Conservation (phyloP, 352 stramenopile species). For the Plasmopara viticola region DNA sequence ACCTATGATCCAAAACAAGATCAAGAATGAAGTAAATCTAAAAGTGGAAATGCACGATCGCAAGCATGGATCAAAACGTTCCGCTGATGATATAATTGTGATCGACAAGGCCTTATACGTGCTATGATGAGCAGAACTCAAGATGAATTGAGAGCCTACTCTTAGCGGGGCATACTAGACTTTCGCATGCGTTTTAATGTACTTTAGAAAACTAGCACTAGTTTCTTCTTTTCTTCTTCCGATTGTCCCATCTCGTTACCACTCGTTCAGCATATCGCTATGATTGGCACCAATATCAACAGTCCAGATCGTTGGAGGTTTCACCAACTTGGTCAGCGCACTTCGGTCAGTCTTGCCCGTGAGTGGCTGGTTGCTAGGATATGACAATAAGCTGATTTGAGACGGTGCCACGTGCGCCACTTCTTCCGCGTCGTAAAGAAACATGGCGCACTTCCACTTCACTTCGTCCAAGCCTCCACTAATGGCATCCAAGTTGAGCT, state of each 20-base stretch:
- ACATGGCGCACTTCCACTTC: slow-evolving; percentile 83
- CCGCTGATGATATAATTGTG: slow-evolving; percentile 9
- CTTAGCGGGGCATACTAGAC: not conserved
- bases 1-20: slow-evolving; percentile 1
- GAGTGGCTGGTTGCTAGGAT: slow-evolving; percentile 62
- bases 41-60: slow-evolving; percentile 1
- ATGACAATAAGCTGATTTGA: slow-evolving; percentile 73
- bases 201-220: too few species aligned
- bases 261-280: slow-evolving; percentile 57
- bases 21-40: slow-evolving; percentile 10
- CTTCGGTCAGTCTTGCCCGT: slow-evolving; percentile 56
- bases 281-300: slow-evolving; percentile 75
- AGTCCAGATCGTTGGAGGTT: slow-evolving; percentile 68
- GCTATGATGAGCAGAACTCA: too few species aligned
- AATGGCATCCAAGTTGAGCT: slow-evolving; percentile 77
- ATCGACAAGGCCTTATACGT: not conserved
- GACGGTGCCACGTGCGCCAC: slow-evolving; percentile 69
- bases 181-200: not conserved
- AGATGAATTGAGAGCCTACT: too few species aligned
- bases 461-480: slow-evolving; percentile 78
- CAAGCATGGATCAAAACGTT: slow-evolving; percentile 8
- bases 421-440: slow-evolving; percentile 78
- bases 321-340: slow-evolving; percentile 72
- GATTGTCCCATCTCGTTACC: slow-evolving; percentile 19
- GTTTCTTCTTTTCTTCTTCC: too few species aligned